Conservation (phyloP, 176 grass and related monocot species). For the Bolboschoenus planiculmis region DNA sequence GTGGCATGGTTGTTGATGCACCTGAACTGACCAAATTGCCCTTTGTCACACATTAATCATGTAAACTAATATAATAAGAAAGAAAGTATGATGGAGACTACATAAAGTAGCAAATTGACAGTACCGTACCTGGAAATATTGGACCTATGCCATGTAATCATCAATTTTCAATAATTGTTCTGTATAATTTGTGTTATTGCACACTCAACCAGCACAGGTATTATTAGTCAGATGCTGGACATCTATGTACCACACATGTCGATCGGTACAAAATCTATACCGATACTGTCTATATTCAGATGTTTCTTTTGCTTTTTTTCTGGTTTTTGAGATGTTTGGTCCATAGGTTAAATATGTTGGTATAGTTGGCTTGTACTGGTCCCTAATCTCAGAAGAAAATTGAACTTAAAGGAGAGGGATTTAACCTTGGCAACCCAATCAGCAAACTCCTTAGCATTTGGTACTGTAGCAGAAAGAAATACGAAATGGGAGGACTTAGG, state of each 20-base stretch:
- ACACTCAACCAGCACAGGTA: not conserved
- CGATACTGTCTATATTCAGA: no score
- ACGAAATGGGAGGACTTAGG: conserved; percentile 90
- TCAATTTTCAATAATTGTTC: not conserved
- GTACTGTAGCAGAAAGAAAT: conserved; percentile 91
- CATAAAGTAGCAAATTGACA: not conserved
- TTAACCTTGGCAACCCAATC: conserved; percentile 97
- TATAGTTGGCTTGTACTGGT: not conserved
- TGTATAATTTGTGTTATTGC: not conserved
- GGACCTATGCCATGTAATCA: not conserved
- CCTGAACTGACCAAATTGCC: conserved; percentile 41
- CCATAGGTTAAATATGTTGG: not conserved
- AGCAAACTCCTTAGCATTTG: conserved; percentile 93
- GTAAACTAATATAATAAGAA: not conserved
- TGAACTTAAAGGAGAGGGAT: not conserved
- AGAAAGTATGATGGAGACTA: not conserved
- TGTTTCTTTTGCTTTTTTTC: not conserved
- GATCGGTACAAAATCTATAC: not conserved
- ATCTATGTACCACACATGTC: not conserved
- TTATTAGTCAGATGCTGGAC: not conserved
- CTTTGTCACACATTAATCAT: not conserved
- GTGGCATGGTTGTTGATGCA: conserved; percentile 96
- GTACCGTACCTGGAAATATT: not conserved
- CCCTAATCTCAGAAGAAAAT: not conserved
- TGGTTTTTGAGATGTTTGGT: not conserved